Percentiles rank a stretch among this genome's conserved stretches.
Conservation (phyloP, 2,329 filamentous ascomycete species). For the Kalaharituber pfeilii region DNA sequence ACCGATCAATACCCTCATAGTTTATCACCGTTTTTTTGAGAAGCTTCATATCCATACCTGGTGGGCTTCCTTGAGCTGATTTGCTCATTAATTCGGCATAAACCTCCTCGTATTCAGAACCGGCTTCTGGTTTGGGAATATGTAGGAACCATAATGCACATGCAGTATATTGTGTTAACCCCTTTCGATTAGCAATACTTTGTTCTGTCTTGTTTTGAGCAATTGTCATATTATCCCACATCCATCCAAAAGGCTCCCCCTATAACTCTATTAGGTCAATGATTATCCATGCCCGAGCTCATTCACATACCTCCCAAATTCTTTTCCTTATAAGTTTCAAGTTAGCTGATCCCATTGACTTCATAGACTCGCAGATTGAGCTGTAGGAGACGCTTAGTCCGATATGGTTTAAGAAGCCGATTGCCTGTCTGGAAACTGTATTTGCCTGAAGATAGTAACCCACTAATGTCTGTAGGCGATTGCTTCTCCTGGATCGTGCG, state of each 20-base stretch:
- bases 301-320: too few relatives aligned
- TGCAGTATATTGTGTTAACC: background rate
- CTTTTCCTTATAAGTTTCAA: background rate
- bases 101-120: background rate
- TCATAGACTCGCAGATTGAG: background rate
- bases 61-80: background rate
- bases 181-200: background rate
- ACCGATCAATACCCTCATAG: background rate
- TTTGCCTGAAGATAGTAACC: background rate
- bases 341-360: background rate
- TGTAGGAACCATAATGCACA: background rate
- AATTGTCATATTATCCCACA: background rate
- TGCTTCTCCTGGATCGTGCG: background rate
- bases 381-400: background rate
- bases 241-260: background rate
- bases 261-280: too few relatives aligned
- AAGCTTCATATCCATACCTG: background rate
- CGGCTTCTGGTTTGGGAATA: background rate
- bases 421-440: background rate
- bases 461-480: background rate
- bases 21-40: background rate
- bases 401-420: background rate
- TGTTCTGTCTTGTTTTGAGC: background rate
- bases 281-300: too few relatives aligned
- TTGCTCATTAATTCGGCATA: background rate